These are phyloP conservation scores for Ophiostoma novo-ulmi DNA, from an alignment of 2,329 filamentous ascomycete species.

Conservation along the genomic window DNA sequence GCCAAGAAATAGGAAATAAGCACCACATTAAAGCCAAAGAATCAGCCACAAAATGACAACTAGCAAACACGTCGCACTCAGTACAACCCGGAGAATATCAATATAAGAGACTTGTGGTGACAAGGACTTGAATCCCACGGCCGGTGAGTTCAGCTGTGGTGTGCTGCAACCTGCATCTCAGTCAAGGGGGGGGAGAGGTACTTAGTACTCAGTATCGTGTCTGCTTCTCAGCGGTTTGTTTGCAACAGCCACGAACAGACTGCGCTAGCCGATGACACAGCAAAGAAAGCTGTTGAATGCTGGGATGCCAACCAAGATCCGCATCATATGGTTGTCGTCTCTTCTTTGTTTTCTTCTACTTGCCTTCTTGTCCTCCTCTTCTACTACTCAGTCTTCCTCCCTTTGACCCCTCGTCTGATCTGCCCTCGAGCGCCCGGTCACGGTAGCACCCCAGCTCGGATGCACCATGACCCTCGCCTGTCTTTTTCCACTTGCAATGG, in stretches of 20 bases:
- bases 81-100: background rate
- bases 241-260: background rate
- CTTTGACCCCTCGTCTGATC: slow-evolving; percentile 4
- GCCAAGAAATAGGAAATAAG: background rate
- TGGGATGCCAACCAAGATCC: slow-evolving; percentile 5
- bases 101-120: background rate
- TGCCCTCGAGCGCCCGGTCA: background rate
- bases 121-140: slow-evolving; percentile 7
- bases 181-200: background rate
- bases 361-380: background rate
- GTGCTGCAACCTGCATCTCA: background rate
- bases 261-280: background rate
- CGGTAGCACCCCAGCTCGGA: slow-evolving; percentile 8
- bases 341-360: background rate
- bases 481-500: background rate
- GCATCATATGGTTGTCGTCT: background rate
- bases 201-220: background rate
- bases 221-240: background rate
- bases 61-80: background rate
- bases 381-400: background rate
- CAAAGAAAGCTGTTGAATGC: background rate
- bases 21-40: too few relatives aligned
- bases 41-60: background rate
- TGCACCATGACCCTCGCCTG: background rate
- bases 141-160: slow-evolving; percentile 7